These are phyloP conservation scores for Cichorium intybus DNA, from an alignment of 140 eudicot species.

Conservation along the genomic window DNA sequence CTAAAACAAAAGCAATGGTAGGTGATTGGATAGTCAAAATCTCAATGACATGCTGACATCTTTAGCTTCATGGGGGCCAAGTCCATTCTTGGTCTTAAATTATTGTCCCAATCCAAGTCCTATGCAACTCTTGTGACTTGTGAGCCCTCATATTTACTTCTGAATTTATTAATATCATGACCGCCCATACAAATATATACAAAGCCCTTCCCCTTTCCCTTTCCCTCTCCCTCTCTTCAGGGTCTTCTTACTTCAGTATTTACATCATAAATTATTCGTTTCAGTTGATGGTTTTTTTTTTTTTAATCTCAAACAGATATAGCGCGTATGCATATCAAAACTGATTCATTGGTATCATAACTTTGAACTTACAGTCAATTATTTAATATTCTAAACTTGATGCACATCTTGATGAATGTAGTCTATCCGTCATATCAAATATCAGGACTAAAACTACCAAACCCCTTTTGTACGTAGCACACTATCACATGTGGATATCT, in stretches of 20 bases:
- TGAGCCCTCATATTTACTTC: constrained; percentile 16
- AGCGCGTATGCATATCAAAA: constrained; percentile 5
- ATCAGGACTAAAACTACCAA: too few relatives aligned
- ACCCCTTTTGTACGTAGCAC: neutral
- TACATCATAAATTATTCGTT: neutral
- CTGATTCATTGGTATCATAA: constrained; percentile 10
- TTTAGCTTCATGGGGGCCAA: constrained; percentile 32
- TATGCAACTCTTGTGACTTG: constrained; percentile 18
- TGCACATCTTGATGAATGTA: neutral
- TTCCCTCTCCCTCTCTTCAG: constrained; percentile 25
- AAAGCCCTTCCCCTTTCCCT: constrained; percentile 4
- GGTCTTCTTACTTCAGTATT: constrained; percentile 4
- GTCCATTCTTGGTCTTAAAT: neutral
- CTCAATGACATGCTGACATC: constrained; percentile 29
- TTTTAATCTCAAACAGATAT: neutral
- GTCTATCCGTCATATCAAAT: neutral
- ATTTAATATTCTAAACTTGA: neutral
- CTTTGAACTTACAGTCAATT: neutral
- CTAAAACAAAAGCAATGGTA: constrained; percentile 25
- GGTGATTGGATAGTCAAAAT: constrained; percentile 39
- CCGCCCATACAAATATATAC: constrained; percentile 26
- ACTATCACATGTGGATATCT: neutral
- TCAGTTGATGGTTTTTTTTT: neutral
- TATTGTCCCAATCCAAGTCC: neutral
- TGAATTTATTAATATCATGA: constrained; percentile 19